A percentile compares a stretch with the other conserved stretches of the same genome.
Evolutionary conservation across 169 alveolate species (phyloP).

Genomic region (Perkinsus marinus): DNA sequence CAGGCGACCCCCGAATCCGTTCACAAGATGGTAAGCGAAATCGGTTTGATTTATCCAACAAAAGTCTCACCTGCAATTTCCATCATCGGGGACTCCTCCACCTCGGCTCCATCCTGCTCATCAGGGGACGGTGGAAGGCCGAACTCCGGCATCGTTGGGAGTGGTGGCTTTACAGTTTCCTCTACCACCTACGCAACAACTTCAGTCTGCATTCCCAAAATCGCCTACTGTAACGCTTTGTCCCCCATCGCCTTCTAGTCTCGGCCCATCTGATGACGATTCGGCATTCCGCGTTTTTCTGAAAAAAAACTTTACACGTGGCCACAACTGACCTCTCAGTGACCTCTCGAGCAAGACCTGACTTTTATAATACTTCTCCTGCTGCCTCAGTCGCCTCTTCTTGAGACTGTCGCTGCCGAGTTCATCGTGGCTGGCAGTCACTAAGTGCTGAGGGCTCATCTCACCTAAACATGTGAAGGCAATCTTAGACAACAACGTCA

Average conservation of each 20-base stretch:
- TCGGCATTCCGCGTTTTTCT: background rate
- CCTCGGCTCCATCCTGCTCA: background rate
- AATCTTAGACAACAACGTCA: too few relatives aligned
- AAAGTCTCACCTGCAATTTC: too few relatives aligned
- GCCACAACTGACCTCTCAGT: background rate
- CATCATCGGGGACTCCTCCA: background rate
- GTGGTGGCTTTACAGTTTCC: background rate
- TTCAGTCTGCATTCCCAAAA: background rate
- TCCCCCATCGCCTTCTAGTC: background rate
- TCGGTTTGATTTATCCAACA: too few relatives aligned
- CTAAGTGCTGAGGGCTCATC: background rate
- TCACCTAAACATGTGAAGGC: background rate
- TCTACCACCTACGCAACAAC: background rate
- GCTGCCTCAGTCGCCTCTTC: background rate
- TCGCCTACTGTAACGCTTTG: background rate
- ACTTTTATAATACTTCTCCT: background rate
- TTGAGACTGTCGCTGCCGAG: background rate
- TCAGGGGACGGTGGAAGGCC: background rate
- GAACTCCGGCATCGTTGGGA: background rate
- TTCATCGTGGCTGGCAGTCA: background rate
- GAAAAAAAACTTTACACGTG: background rate
- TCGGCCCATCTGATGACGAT: background rate
- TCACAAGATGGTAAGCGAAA: too few relatives aligned
- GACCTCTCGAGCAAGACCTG: background rate
- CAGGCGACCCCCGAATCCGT: too few relatives aligned